Percentiles rank a stretch among this genome's conserved stretches.
These are phyloP conservation scores for Geotrichum bryndzae DNA, from an alignment of 1,139 yeast genomes.

Conservation along the genomic window DNA sequence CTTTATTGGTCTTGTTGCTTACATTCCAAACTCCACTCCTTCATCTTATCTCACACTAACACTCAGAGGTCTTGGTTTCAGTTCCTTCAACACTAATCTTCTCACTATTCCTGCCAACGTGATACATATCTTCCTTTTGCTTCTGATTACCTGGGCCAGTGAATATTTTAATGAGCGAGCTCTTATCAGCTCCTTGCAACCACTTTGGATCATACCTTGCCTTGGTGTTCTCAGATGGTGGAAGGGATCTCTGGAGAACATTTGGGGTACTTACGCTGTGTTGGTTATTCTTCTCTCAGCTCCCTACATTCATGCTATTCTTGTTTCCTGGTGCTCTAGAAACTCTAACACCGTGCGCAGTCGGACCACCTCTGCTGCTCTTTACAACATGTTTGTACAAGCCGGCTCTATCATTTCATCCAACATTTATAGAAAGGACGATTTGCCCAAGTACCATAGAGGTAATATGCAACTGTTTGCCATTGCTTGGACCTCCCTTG, in stretches of 20 bases:
- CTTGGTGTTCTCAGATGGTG: constrained; percentile 44
- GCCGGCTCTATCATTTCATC: constrained; percentile 46
- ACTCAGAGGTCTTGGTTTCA: constrained; percentile 49
- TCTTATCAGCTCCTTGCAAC: constrained; percentile 33
- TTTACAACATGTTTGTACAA: constrained; percentile 55
- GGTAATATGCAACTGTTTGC: constrained; percentile 47
- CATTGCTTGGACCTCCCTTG: constrained; percentile 32
- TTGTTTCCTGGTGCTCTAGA: constrained; percentile 54
- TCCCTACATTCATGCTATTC: constrained; percentile 48
- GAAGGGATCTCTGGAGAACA: constrained; percentile 43
- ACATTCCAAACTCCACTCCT: constrained; percentile 39
- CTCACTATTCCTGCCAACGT: constrained; percentile 48
- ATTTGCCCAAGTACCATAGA: constrained; percentile 50
- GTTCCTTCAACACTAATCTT: constrained; percentile 50
- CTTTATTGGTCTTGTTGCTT: constrained; percentile 44
- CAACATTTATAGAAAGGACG: constrained; percentile 50
- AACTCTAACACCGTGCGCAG: constrained; percentile 55
- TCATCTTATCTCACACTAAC: constrained; percentile 48
- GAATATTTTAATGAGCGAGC: constrained; percentile 39
- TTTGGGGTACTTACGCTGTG: constrained; percentile 51
- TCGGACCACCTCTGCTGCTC: constrained; percentile 54
- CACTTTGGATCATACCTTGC: constrained; percentile 40
- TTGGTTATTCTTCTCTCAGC: constrained; percentile 45
- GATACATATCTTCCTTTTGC: constrained; percentile 38
- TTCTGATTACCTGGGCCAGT: constrained; percentile 40